Percentiles rank a stretch among this genome's conserved stretches.
Evolutionary conservation across 208 protist genomes (phyloP).

Genomic region (Leishmania arabica): DNA sequence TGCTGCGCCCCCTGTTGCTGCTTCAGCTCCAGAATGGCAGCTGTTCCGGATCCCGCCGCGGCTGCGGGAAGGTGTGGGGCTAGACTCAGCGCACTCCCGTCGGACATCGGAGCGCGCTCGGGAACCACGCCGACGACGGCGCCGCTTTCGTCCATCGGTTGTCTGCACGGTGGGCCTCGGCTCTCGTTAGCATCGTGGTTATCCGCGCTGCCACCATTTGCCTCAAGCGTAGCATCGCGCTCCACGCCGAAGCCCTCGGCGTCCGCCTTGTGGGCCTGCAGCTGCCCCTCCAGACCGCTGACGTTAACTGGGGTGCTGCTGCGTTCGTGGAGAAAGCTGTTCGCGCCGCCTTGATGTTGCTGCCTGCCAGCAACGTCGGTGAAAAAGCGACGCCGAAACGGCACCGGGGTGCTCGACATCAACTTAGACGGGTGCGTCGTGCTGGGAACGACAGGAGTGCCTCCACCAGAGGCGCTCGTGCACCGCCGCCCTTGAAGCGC

Average conservation of each 20-base stretch:
- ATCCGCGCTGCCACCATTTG: not conserved
- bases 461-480: conserved; percentile 21
- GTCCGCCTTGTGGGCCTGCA: not conserved
- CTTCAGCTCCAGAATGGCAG: conserved; percentile 37
- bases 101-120: not conserved
- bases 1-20: conserved; percentile 10
- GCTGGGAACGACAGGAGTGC: not conserved
- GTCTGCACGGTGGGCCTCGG: not conserved
- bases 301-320: not conserved
- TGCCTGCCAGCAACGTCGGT: not conserved
- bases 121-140: not conserved
- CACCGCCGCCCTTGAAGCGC: conserved; percentile 17
- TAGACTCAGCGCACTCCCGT: too few species aligned
- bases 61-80: conserved; percentile 25
- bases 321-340: conserved; percentile 11
- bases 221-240: not conserved
- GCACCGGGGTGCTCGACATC: not conserved
- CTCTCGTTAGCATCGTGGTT: not conserved
- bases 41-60: conserved; percentile 38
- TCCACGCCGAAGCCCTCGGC: not conserved
- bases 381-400: conserved; percentile 24
- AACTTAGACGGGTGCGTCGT: not conserved
- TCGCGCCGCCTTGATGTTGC: conserved; percentile 1
- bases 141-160: conserved; percentile 8
- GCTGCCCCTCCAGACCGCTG: not conserved